Evolutionary conservation across 345 rosid species (phyloP).

Genomic region (Aquilaria yunnanensis): DNA sequence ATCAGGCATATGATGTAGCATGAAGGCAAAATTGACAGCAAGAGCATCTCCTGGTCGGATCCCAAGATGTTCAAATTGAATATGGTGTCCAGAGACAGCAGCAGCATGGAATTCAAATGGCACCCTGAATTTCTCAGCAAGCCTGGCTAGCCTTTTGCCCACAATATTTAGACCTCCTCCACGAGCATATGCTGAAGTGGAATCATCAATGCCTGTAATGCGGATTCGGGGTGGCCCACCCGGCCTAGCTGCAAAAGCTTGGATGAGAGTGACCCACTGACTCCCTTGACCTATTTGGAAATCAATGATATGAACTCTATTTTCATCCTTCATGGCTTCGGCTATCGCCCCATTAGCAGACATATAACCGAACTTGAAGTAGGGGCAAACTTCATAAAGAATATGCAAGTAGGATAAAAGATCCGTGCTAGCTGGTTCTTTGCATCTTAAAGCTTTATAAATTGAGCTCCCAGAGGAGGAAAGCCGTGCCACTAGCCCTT

Average conservation of each 20-base stretch:
- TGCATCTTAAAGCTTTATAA: slow-evolving; percentile 58
- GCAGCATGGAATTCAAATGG: slow-evolving; percentile 84
- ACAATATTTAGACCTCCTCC: slow-evolving; percentile 65
- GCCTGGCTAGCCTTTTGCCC: slow-evolving; percentile 52
- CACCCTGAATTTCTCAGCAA: slow-evolving; percentile 56
- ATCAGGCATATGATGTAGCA: slow-evolving; percentile 83
- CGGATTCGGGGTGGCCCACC: slow-evolving; percentile 84
- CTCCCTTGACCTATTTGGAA: slow-evolving; percentile 89
- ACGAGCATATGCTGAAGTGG: slow-evolving; percentile 81
- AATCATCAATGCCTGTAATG: slow-evolving; percentile 72
- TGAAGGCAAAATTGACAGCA: slow-evolving; percentile 80
- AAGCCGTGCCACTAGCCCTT: slow-evolving; percentile 84
- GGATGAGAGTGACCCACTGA: slow-evolving; percentile 87
- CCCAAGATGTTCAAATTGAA: slow-evolving; percentile 35
- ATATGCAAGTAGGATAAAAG: slow-evolving; percentile 71
- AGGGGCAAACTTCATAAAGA: slow-evolving; percentile 86
- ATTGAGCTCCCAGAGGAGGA: slow-evolving; percentile 82
- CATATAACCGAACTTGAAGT: slow-evolving; percentile 92
- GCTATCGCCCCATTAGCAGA: slow-evolving; percentile 96
- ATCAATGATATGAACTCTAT: slow-evolving; percentile 75
- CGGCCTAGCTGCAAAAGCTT: slow-evolving; percentile 91
- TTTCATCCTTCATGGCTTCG: slow-evolving; percentile 88
- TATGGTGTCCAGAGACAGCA: slow-evolving; percentile 43
- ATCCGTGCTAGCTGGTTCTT: slow-evolving; percentile 65
- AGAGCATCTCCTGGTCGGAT: slow-evolving; percentile 60